Conservation (phyloP, 805 yeast species). For the Schwanniomyces polymorphus region DNA sequence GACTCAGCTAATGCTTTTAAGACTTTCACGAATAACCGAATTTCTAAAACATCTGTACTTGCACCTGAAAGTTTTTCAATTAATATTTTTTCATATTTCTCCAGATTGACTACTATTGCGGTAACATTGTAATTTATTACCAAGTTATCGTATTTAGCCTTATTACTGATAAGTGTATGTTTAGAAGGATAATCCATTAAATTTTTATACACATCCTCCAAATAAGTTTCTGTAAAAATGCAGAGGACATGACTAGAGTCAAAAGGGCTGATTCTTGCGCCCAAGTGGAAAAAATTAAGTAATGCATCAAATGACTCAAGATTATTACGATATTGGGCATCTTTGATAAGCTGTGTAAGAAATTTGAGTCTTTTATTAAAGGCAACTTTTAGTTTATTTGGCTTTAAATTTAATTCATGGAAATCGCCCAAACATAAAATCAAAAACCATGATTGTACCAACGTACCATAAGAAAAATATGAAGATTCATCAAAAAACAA, state of each 20-base stretch:
- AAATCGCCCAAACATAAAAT: slow-evolving; percentile 36
- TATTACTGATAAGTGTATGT: slow-evolving; percentile 8
- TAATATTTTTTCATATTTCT: slow-evolving; percentile 24
- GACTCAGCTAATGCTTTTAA: slow-evolving; percentile 30
- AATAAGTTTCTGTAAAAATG: slow-evolving; percentile 25
- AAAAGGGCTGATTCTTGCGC: slow-evolving; percentile 21
- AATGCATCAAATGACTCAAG: slow-evolving; percentile 36
- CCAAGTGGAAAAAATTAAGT: slow-evolving; percentile 34
- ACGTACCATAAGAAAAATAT: slow-evolving; percentile 14
- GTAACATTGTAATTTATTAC: slow-evolving; percentile 30
- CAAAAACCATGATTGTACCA: slow-evolving; percentile 32
- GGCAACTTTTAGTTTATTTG: slow-evolving; percentile 29
- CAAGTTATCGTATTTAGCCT: slow-evolving; percentile 20
- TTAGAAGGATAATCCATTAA: slow-evolving; percentile 14
- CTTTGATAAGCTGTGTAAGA: slow-evolving; percentile 26
- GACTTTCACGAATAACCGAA: slow-evolving; percentile 25
- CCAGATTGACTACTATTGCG: slow-evolving; percentile 36
- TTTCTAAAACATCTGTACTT: slow-evolving; percentile 22
- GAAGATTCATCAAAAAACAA: slow-evolving; percentile 28
- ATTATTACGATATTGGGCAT: slow-evolving; percentile 22
- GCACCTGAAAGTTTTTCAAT: slow-evolving; percentile 19
- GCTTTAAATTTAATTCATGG: slow-evolving; percentile 26
- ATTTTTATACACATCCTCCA: slow-evolving; percentile 30
- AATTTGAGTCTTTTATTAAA: slow-evolving; percentile 39
- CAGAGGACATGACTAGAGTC: slow-evolving; percentile 20